phyloP scores from a whole-genome alignment of 768 basidiomycete genomes.

The Glaciozyma martinii region DNA sequence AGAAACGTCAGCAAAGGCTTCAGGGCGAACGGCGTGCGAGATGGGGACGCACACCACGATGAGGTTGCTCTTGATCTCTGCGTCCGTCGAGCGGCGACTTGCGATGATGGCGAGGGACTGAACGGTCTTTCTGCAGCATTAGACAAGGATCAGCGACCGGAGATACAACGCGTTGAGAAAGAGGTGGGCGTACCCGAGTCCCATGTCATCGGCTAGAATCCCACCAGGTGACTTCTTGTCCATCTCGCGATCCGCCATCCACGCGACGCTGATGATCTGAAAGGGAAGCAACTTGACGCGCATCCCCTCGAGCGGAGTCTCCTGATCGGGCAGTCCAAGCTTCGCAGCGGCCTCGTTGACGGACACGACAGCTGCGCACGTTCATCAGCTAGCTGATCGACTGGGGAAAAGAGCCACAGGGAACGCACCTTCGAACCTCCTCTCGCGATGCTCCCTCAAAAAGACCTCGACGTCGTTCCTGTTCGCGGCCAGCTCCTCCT shows the following conservation, averaged over 20 bases:
- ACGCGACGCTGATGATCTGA: conserved; percentile 67
- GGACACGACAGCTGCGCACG: conserved; percentile 34
- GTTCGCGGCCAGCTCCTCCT: too few species aligned
- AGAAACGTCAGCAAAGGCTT: conserved; percentile 49
- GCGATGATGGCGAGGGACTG: conserved; percentile 75
- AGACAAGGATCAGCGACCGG: background rate
- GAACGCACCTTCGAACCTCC: conserved; percentile 1
- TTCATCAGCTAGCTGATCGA: conserved; percentile 1
- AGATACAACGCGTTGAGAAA: background rate
- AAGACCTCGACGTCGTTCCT: too few species aligned
- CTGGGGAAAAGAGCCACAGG: background rate
- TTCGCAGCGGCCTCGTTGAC: conserved; percentile 38
- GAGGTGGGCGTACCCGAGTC: background rate
- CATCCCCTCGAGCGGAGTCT: conserved; percentile 58
- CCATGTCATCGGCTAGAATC: conserved; percentile 37
- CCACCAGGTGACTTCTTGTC: conserved; percentile 37
- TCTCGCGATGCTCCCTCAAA: background rate
- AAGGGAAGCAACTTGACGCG: conserved; percentile 63
- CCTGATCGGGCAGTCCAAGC: conserved; percentile 42
- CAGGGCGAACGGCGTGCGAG: background rate
- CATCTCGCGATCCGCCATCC: conserved; percentile 63
- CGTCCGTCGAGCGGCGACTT: conserved; percentile 49
- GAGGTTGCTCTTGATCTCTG: conserved; percentile 54
- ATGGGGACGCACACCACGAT: conserved; percentile 42
- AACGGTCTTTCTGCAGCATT: conserved; percentile 50